Conservation (phyloP, 768 basidiomycete genomes). For the Termitomyces sp. region DNA sequence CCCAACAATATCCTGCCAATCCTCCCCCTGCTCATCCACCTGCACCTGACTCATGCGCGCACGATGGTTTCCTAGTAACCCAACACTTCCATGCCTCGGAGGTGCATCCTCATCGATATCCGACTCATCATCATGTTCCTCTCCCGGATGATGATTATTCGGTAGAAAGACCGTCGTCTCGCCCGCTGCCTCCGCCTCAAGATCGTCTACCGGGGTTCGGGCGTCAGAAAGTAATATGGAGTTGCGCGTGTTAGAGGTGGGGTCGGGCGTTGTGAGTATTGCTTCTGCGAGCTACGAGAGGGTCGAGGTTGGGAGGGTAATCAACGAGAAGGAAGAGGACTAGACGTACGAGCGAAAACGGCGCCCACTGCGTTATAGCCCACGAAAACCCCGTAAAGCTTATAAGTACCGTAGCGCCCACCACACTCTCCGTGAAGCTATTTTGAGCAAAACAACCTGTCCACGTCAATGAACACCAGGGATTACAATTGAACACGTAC, state of each 20-base stretch:
- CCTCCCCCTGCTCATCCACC: constrained; percentile 28
- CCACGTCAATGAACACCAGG: no score
- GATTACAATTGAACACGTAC: constrained; percentile 58
- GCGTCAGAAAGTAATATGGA: constrained; percentile 45
- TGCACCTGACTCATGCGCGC: constrained; percentile 50
- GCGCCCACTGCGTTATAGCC: constrained; percentile 92
- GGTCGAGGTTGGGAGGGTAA: neutral
- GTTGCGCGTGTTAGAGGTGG: constrained; percentile 27
- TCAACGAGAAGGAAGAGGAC: neutral
- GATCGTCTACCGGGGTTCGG: constrained; percentile 32
- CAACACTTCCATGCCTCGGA: neutral
- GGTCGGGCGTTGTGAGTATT: constrained; percentile 64
- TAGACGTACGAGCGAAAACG: constrained; percentile 74
- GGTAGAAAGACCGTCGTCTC: constrained; percentile 19
- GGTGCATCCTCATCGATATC: constrained; percentile 7
- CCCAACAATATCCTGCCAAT: constrained; percentile 24
- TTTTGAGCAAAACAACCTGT: neutral
- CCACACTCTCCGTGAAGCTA: constrained; percentile 71
- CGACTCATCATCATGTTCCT: neutral
- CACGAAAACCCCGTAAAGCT: constrained; percentile 85
- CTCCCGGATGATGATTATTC: neutral
- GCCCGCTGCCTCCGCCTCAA: constrained; percentile 26
- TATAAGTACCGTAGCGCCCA: constrained; percentile 72
- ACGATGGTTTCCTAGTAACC: constrained; percentile 37
- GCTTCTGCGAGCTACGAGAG: constrained; percentile 71